Conservation (phyloP, 192 early-diverging fungal species). For the Mortierella hygrophila region DNA sequence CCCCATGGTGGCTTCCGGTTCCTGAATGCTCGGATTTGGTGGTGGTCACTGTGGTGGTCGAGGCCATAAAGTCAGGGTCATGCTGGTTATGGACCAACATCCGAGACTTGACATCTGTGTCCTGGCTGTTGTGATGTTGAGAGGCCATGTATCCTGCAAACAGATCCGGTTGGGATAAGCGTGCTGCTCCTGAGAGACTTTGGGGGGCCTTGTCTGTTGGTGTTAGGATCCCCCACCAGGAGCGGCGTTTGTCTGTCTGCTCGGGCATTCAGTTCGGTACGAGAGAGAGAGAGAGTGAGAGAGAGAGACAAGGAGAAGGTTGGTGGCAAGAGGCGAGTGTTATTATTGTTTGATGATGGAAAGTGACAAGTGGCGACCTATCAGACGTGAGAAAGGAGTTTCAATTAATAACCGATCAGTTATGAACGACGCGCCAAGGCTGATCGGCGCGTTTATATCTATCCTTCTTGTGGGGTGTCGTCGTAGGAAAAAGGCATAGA, state of each 20-base stretch:
- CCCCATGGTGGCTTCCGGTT: not conserved
- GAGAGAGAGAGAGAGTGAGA: not conserved
- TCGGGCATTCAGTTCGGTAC: conserved; percentile 31
- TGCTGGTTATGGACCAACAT: conserved; percentile 13
- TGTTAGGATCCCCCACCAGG: conserved; percentile 49
- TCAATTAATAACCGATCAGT: not conserved
- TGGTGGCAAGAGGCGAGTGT: not conserved
- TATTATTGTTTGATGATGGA: not conserved
- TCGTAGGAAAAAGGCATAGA: no score
- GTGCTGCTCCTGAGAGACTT: not conserved
- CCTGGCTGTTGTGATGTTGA: not conserved
- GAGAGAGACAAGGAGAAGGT: not conserved
- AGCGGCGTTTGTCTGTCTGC: conserved; percentile 48
- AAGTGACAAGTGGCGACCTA: not conserved
- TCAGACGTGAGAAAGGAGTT: not conserved
- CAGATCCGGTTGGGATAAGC: conserved; percentile 31
- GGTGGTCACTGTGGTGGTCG: not conserved
- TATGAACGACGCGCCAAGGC: no score
- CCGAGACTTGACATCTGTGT: conserved; percentile 17
- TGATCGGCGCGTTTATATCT: no score
- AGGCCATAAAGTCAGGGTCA: conserved; percentile 9
- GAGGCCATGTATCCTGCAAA: not conserved
- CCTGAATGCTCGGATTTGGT: not conserved
- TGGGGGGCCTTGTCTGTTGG: conserved; percentile 14
- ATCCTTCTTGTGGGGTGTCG: no score